Evolutionary conservation across 768 basidiomycete species (phyloP).

Genomic region (Serendipita vermifera): DNA sequence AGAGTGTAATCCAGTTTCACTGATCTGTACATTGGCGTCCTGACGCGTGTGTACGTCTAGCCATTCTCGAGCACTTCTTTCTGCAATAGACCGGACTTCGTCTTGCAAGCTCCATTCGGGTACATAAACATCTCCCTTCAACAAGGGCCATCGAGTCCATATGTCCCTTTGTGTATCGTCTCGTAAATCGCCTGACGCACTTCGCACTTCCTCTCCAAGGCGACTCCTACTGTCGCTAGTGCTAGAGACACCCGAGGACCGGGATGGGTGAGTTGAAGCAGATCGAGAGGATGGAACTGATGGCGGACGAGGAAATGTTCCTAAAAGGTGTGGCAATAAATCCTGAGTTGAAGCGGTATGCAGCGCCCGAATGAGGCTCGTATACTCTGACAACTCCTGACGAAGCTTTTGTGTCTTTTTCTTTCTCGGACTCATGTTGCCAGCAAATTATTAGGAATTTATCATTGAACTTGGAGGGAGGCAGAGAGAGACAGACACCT

Average conservation of each 20-base stretch:
- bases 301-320: neutral
- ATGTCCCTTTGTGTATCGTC: constrained; percentile 31
- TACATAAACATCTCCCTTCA: constrained; percentile 41
- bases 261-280: no score
- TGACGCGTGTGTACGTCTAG: neutral
- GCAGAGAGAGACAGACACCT: no score
- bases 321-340: constrained; percentile 39
- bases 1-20: constrained; percentile 14
- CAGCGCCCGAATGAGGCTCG: constrained; percentile 51
- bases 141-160: constrained; percentile 72
- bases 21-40: neutral
- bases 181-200: no score
- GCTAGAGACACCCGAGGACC: no score
- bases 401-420: neutral
- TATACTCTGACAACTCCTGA: constrained; percentile 50
- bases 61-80: constrained; percentile 10
- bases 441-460: no score
- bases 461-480: no score
- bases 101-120: constrained; percentile 64
- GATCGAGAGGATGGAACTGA: no score
- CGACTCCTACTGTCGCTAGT: constrained; percentile 19
- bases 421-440: neutral
- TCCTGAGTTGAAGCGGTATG: constrained; percentile 45
- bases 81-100: constrained; percentile 42
- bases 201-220: constrained; percentile 9